Evolutionary conservation across 306 rosid genomes (phyloP).

Genomic region (Alnus rubra): DNA sequence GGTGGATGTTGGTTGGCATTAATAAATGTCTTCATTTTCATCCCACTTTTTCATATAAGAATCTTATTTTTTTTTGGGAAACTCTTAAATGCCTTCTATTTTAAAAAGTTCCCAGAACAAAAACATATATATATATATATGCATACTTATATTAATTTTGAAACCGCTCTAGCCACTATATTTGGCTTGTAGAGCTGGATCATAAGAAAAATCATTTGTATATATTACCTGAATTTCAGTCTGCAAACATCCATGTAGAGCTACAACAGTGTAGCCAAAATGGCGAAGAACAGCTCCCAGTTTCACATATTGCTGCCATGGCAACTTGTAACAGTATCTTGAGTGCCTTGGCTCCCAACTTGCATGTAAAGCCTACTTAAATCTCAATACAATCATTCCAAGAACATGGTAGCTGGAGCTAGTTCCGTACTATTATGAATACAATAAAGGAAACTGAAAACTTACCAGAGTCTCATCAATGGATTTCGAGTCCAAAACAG

Average conservation of each 20-base stretch:
- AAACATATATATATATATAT: neutral
- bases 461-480: conserved; percentile 76
- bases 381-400: conserved; percentile 10
- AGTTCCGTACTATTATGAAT: neutral
- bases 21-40: no score
- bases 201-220: neutral
- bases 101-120: no score
- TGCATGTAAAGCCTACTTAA: conserved; percentile 76
- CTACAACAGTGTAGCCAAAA: conserved; percentile 89
- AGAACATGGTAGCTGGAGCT: neutral
- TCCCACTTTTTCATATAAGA: no score
- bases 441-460: conserved; percentile 14
- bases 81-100: no score
- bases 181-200: no score
- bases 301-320: conserved; percentile 93
- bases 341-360: conserved; percentile 99
- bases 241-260: conserved; percentile 84
- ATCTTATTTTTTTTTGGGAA: no score
- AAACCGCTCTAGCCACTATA: no score
- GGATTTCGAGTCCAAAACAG: conserved; percentile 92
- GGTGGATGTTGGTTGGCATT: no score
- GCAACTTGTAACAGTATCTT: conserved; percentile 68
- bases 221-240: conserved; percentile 80
- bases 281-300: conserved; percentile 89
- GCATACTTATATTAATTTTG: neutral